These are phyloP conservation scores for Calonectria ilicicola DNA, from an alignment of 2,329 filamentous ascomycete species.

Conservation along the genomic window DNA sequence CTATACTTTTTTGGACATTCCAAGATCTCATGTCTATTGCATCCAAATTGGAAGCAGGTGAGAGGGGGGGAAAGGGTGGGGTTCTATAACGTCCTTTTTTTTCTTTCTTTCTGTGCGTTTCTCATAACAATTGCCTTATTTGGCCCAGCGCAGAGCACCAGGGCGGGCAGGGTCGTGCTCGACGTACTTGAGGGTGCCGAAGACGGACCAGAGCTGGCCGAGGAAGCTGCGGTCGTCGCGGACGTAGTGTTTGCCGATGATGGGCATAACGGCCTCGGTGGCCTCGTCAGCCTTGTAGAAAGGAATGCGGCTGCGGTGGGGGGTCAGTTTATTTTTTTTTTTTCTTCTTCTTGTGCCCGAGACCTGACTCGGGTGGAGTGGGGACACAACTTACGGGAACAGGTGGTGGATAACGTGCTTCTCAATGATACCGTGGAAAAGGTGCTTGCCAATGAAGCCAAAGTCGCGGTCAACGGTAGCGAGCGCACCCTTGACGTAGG, in stretches of 20 bases:
- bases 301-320: conserved; percentile 42
- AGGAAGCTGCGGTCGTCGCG: conserved; percentile 43
- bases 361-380: not conserved
- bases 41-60: not conserved
- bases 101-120: not conserved
- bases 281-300: conserved; percentile 65
- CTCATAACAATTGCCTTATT: conserved; percentile 29
- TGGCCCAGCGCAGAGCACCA: conserved; percentile 42
- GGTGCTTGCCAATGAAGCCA: conserved; percentile 70
- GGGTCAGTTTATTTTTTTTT: too few relatives aligned
- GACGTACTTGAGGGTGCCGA: conserved; percentile 45
- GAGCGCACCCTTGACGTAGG: conserved; percentile 70
- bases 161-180: conserved; percentile 41
- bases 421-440: conserved; percentile 72
- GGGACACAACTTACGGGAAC: conserved; percentile 51
- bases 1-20: not conserved
- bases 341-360: too few relatives aligned
- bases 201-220: conserved; percentile 44
- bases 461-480: conserved; percentile 73
- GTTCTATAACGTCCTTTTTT: not conserved
- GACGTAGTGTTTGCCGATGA: conserved; percentile 95
- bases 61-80: not conserved
- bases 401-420: conserved; percentile 73
- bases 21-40: not conserved
- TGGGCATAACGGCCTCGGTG: conserved; percentile 77